Conservation (phyloP, 352 stramenopile genomes). For the Blastocystis hominis region DNA sequence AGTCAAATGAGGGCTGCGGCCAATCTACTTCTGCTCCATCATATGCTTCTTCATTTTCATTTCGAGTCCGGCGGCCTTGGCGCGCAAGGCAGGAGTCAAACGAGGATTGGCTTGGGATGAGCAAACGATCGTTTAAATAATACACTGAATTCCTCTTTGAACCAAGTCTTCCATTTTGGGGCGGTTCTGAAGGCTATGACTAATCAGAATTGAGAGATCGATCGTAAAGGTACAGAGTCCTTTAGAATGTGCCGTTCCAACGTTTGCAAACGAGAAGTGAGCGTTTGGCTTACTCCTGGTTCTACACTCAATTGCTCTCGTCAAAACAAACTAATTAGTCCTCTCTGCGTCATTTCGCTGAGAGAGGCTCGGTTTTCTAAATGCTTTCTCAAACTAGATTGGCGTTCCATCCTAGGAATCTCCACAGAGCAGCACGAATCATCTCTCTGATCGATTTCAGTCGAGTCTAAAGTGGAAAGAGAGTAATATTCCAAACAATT, state of each 20-base stretch:
- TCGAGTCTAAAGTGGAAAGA: no score
- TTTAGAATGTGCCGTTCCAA: constrained; percentile 21
- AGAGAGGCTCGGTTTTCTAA: not conserved
- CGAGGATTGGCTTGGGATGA: not conserved
- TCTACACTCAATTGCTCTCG: not conserved
- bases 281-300: not conserved
- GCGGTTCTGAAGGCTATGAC: not conserved
- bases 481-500: no score
- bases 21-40: constrained; percentile 8
- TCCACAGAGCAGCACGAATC: not conserved
- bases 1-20: not conserved
- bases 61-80: not conserved
- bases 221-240: not conserved
- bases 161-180: not conserved
- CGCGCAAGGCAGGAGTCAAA: not conserved
- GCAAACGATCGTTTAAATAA: no score
- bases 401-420: not conserved
- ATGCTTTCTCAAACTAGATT: not conserved
- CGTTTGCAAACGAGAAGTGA: constrained; percentile 3
- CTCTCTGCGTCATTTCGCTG: not conserved
- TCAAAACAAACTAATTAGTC: not conserved
- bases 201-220: not conserved
- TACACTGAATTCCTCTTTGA: constrained; percentile 36
- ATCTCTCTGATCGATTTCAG: no score
- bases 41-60: constrained; percentile 40